phyloP scores from a whole-genome alignment of 23 red algal genomes.

The Gracilaria vermiculophylla region DNA sequence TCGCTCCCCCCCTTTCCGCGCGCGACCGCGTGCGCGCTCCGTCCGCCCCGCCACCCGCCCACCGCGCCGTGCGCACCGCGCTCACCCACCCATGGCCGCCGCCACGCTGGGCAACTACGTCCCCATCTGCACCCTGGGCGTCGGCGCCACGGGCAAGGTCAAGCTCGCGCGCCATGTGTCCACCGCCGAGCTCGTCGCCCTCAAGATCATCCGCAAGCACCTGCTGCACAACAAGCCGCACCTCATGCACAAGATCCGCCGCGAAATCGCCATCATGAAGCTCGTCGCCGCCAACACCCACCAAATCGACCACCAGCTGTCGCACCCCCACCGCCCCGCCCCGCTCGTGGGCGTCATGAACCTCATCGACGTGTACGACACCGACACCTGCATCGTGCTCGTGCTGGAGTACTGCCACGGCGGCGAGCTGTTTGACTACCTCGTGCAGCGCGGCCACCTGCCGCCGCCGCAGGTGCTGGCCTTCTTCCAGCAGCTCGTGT shows the following conservation, averaged over 20 bases:
- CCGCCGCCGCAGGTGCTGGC: constrained; percentile 55
- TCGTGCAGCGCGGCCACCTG: constrained; percentile 56
- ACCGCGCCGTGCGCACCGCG: too few species aligned
- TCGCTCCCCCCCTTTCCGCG: not conserved
- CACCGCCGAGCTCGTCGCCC: constrained; percentile 75
- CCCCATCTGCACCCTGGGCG: constrained; percentile 56
- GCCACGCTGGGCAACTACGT: constrained; percentile 17
- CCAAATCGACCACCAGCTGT: not conserved
- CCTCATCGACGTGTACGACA: constrained; percentile 79
- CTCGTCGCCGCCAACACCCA: constrained; percentile 17
- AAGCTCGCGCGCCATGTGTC: constrained; percentile 81
- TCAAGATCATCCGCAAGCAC: constrained; percentile 90
- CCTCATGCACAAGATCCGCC: constrained; percentile 83
- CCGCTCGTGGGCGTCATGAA: constrained; percentile 42
- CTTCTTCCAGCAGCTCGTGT: constrained; percentile 77
- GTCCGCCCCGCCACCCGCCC: too few species aligned
- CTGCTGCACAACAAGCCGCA: constrained; percentile 70
- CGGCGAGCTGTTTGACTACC: constrained; percentile 88
- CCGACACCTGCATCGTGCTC: constrained; percentile 41
- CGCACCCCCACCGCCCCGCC: not conserved
- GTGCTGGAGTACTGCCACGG: constrained; percentile 88
- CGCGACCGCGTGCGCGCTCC: too few species aligned
- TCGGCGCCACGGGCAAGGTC: constrained; percentile 81
- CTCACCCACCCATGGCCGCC: too few species aligned
- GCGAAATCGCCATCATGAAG: constrained; percentile 97